Percentiles rank a stretch among this genome's conserved stretches.
Conservation (phyloP, 441 rosid genomes). For the Bocquillonia castaneifolia region DNA sequence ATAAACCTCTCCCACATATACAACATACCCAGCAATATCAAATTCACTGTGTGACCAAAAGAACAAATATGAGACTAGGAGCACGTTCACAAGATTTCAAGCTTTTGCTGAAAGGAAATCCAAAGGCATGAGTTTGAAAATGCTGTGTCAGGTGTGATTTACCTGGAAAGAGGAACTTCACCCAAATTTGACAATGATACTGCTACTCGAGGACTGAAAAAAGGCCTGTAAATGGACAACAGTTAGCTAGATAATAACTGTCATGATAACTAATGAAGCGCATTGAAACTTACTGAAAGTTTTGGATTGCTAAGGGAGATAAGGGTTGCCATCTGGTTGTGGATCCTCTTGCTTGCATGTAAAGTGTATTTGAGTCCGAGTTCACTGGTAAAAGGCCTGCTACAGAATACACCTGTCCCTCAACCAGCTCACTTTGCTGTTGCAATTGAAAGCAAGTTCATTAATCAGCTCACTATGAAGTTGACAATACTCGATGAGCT, state of each 20-base stretch:
- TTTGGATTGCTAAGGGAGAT: constrained; percentile 42
- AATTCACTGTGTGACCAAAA: constrained; percentile 59
- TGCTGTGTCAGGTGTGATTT: constrained; percentile 17
- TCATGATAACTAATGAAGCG: constrained; percentile 17
- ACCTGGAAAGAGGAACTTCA: constrained; percentile 82
- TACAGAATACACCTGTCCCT: constrained; percentile 73
- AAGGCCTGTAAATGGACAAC: constrained; percentile 50
- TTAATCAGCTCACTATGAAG: not conserved
- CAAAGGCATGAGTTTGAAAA: constrained; percentile 7
- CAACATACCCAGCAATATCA: constrained; percentile 68
- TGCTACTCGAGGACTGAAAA: constrained; percentile 67
- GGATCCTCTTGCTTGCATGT: constrained; percentile 80
- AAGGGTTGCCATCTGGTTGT: constrained; percentile 56
- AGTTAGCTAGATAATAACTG: constrained; percentile 23
- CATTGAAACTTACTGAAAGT: constrained; percentile 50
- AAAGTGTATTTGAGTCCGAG: constrained; percentile 58
- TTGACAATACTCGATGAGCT: not conserved
- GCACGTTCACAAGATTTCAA: not conserved
- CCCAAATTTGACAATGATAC: constrained; percentile 57
- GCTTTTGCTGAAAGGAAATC: not conserved
- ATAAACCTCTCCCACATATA: constrained; percentile 73
- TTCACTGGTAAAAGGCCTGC: constrained; percentile 62
- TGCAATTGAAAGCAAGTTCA: constrained; percentile 20
- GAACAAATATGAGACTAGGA: not conserved
- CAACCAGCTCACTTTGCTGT: constrained; percentile 71